A percentile compares a stretch with the other conserved stretches of the same genome.
Conservation (phyloP, 768 basidiomycete species). For the Suillus fuscotomentosus region DNA sequence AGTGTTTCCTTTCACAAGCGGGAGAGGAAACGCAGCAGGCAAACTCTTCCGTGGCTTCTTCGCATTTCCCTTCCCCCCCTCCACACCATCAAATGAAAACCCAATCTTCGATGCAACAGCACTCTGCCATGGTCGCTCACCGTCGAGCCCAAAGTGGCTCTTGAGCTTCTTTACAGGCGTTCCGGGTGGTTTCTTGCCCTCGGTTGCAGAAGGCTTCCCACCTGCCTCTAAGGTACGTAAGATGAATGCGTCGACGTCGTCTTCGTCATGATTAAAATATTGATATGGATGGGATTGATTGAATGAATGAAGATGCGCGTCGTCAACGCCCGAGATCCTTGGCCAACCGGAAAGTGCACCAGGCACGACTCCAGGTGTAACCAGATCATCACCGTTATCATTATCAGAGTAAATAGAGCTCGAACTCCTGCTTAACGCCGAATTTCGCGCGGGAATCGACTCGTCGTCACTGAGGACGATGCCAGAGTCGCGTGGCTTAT, state of each 20-base stretch:
- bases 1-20: conserved; percentile 32
- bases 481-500: conserved; percentile 68
- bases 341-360: conserved; percentile 65
- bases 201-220: conserved; percentile 43
- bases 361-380: conserved; percentile 65
- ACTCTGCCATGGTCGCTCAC: conserved; percentile 77
- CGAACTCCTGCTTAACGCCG: conserved; percentile 45
- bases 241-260: conserved; percentile 70
- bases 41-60: conserved; percentile 60
- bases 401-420: conserved; percentile 57
- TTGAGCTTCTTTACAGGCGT: conserved; percentile 80
- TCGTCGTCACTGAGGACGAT: conserved; percentile 64
- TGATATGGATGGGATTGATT: conserved; percentile 4
- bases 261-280: conserved; percentile 24
- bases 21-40: conserved; percentile 64
- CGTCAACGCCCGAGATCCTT: conserved; percentile 41
- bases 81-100: conserved; percentile 44
- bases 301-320: conserved; percentile 19
- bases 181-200: conserved; percentile 65
- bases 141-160: conserved; percentile 49
- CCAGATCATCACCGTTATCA: conserved; percentile 54
- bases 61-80: conserved; percentile 38
- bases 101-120: conserved; percentile 69
- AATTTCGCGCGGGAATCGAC: conserved; percentile 52
- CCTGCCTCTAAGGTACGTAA: conserved; percentile 62